These are phyloP conservation scores for Fistulinella cinereoalba DNA, from an alignment of 1,284 basidiomycete species.

Conservation along the genomic window DNA sequence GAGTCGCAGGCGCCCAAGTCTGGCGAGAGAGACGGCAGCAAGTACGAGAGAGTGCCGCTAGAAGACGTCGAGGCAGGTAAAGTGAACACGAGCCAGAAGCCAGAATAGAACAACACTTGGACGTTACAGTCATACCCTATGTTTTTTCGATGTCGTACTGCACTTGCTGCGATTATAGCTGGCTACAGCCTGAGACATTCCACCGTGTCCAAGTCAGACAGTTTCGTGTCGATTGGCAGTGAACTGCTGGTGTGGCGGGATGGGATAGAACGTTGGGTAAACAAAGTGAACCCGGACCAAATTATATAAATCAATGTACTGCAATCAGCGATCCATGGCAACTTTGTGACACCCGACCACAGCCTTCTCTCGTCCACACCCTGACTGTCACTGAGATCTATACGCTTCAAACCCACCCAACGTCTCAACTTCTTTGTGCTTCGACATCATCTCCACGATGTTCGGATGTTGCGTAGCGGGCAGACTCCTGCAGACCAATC, in stretches of 20 bases:
- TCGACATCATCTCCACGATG: constrained; percentile 40
- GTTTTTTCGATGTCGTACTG: background rate
- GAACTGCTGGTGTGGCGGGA: no score
- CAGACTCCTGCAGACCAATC: constrained; percentile 71
- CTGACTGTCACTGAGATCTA: background rate
- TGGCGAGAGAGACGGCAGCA: constrained; percentile 19
- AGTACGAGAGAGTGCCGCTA: constrained; percentile 49
- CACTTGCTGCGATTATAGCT: no score
- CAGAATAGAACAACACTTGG: constrained; percentile 24
- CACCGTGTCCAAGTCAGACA: no score
- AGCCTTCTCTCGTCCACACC: constrained; percentile 1
- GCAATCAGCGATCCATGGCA: constrained; percentile 17
- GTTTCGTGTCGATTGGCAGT: no score
- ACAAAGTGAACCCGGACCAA: no score
- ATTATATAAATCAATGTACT: no score
- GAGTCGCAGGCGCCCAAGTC: constrained; percentile 48
- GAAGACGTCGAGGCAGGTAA: constrained; percentile 51
- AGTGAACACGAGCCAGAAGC: constrained; percentile 25
- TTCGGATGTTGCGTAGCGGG: constrained; percentile 77
- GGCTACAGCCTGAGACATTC: no score
- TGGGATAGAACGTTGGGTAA: no score
- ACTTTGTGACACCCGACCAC: constrained; percentile 8
- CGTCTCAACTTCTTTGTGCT: background rate
- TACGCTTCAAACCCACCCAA: no score
- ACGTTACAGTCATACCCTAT: constrained; percentile 16